These are phyloP conservation scores for Fusarium sp. DNA, from an alignment of 2,329 filamentous ascomycete species.

Conservation along the genomic window DNA sequence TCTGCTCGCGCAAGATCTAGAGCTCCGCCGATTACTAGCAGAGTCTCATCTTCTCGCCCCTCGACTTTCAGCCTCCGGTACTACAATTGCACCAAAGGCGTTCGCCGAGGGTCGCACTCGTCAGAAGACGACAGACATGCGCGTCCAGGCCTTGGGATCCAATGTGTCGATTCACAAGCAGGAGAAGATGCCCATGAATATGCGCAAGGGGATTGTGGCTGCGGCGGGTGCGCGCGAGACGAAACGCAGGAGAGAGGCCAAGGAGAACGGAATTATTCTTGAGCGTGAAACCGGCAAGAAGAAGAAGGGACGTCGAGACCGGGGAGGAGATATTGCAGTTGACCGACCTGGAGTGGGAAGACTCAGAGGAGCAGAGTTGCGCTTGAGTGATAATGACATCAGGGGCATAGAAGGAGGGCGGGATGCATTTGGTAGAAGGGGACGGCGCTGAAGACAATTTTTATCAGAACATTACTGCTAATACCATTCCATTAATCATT, in stretches of 20 bases:
- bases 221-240: slow-evolving; percentile 75
- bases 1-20: slow-evolving; percentile 91
- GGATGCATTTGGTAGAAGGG: slow-evolving; percentile 57
- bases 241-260: slow-evolving; percentile 80
- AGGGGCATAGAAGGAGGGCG: slow-evolving; percentile 72
- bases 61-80: slow-evolving; percentile 59
- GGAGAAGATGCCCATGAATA: slow-evolving; percentile 88
- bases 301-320: slow-evolving; percentile 57
- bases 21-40: slow-evolving; percentile 87
- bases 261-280: slow-evolving; percentile 90
- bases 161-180: slow-evolving; percentile 80
- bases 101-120: slow-evolving; percentile 76
- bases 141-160: slow-evolving; percentile 84
- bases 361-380: slow-evolving; percentile 83
- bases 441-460: slow-evolving; percentile 43
- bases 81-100: slow-evolving; percentile 55
- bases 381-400: slow-evolving; percentile 82
- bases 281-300: slow-evolving; percentile 67
- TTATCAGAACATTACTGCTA: no score
- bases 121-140: slow-evolving; percentile 84
- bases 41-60: slow-evolving; percentile 86
- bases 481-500: background rate
- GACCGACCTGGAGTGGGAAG: slow-evolving; percentile 84
- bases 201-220: slow-evolving; percentile 84
- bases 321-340: slow-evolving; percentile 69